These are phyloP conservation scores for Macrotyloma uniflorum DNA, from an alignment of 306 rosid species.

Conservation along the genomic window DNA sequence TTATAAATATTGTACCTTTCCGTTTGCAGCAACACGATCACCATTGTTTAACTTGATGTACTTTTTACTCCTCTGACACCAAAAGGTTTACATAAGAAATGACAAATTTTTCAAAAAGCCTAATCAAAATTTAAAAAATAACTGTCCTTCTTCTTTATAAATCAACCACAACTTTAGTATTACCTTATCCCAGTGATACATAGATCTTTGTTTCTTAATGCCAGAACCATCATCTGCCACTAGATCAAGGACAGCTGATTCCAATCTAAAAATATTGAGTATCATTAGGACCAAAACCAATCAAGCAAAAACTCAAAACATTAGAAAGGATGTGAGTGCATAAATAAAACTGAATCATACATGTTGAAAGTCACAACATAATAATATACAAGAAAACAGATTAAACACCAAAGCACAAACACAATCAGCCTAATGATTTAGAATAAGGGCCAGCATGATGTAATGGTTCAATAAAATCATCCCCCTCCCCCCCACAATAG, in stretches of 20 bases:
- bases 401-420: constrained; percentile 11
- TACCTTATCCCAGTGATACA: constrained; percentile 95
- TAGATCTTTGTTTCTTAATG: constrained; percentile 84
- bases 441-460: neutral
- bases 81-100: constrained; percentile 36
- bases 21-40: constrained; percentile 90
- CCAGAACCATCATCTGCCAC: constrained; percentile 86
- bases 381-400: constrained; percentile 16
- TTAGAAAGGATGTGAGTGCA: neutral
- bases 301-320: too few relatives aligned
- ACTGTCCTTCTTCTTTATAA: neutral
- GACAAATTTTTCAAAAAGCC: neutral
- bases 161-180: constrained; percentile 15
- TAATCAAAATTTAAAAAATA: neutral
- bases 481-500: neutral
- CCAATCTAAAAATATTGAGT: constrained; percentile 60
- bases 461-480: neutral
- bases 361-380: constrained; percentile 11
- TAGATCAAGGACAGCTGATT: constrained; percentile 84
- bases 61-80: constrained; percentile 84
- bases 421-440: constrained; percentile 4
- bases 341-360: constrained; percentile 27
- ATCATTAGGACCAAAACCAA: constrained; percentile 38
- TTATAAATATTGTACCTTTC: constrained; percentile 67
- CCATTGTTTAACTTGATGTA: constrained; percentile 83